Evolutionary conservation across 805 yeast genomes (phyloP), one percentile per base, ranked within the genome.

Genomic region (Hanseniaspora vineae): DNA sequence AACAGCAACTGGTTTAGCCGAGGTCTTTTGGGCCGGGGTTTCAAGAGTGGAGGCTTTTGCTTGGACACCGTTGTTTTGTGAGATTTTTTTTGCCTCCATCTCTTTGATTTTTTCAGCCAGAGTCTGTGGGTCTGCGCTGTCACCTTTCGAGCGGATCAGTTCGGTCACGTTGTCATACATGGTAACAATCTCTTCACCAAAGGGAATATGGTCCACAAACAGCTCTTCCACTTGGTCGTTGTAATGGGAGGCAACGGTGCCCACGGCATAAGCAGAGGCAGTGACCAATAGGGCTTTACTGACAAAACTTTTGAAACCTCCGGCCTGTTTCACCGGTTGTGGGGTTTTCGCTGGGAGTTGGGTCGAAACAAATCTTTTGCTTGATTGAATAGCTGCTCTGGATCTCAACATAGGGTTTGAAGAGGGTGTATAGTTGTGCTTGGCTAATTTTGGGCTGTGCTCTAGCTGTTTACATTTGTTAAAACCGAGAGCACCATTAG

Each of bases 131-230:
- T 23, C 29, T 23, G 29, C 8, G 29, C 29, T 23, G 29, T 23
- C 29, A 23, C 29, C 29, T 23, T 23, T 23, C 29, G 29, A 23
- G 8, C 29, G 29, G 6, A 23, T 23, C 29, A 23, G 29, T 8
- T 23, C 29, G 29, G 29, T 23, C 29, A 23, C 4, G 29, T 23
- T 23, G 29, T 37, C 40, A 17, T 37, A 37, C 19, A 37, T n/a
- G 11, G 19, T 37, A 5, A 37, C 12, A 17, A 37, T n/a, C 19
- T 64, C 62, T 55, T 78, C 83, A 37, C 79, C 84, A 45, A 73
- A 69, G 17, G 92, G 92, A 42, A 81, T 75, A 50, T 73, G 74
- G 53, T 79, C 80, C 19, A 78, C 69, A 61, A 79, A 81, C 43
- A 69, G 53, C 54, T 81, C 85, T 54, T 77, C 80, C 59, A 80